Conservation (phyloP, 202 grass and related monocot genomes). For the Tripidium arundinaceum region DNA sequence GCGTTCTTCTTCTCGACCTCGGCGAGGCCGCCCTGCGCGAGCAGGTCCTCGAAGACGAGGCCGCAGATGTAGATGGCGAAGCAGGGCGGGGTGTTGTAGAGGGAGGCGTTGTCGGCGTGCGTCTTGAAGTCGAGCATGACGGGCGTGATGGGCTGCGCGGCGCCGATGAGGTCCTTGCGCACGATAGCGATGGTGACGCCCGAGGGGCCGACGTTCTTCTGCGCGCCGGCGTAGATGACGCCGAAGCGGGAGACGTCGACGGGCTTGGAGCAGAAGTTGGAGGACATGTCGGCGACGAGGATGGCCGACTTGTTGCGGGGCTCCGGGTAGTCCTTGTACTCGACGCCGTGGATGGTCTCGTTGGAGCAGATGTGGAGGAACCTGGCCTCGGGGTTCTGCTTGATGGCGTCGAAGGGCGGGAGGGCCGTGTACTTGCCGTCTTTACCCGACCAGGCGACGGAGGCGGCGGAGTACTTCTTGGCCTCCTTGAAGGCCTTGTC, state of each 20-base stretch:
- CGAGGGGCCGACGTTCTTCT: conserved; percentile 94
- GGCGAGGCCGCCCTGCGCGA: conserved; percentile 68
- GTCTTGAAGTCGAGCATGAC: conserved; percentile 97
- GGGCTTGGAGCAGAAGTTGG: conserved; percentile 99
- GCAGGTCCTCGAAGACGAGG: conserved; percentile 85
- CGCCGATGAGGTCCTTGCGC: conserved; percentile 80
- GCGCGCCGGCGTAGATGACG: conserved; percentile 91
- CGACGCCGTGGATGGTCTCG: conserved; percentile 97
- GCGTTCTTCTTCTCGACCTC: conserved; percentile 87
- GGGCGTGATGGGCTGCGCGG: conserved; percentile 71
- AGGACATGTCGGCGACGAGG: conserved; percentile 98
- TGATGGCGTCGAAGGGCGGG: conserved; percentile 44
- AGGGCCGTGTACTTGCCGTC: conserved; percentile 81
- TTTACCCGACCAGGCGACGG: conserved; percentile 83
- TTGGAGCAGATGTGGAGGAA: conserved; percentile 99
- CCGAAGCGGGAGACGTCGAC: conserved; percentile 88
- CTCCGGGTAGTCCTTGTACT: conserved; percentile 94
- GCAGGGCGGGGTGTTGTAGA: conserved; percentile 98
- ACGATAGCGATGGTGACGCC: conserved; percentile 89
- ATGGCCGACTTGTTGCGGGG: conserved; percentile 47
- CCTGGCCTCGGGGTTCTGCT: conserved; percentile 64
- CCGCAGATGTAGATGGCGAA: conserved; percentile 91
- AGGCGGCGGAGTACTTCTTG: conserved; percentile 69
- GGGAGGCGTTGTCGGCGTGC: conserved; percentile 75
- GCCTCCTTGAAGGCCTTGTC: conserved; percentile 99